Evolutionary conservation across 371 early-diverging fungal genomes (phyloP).

Genomic region (Rhizopus arrhizus): DNA sequence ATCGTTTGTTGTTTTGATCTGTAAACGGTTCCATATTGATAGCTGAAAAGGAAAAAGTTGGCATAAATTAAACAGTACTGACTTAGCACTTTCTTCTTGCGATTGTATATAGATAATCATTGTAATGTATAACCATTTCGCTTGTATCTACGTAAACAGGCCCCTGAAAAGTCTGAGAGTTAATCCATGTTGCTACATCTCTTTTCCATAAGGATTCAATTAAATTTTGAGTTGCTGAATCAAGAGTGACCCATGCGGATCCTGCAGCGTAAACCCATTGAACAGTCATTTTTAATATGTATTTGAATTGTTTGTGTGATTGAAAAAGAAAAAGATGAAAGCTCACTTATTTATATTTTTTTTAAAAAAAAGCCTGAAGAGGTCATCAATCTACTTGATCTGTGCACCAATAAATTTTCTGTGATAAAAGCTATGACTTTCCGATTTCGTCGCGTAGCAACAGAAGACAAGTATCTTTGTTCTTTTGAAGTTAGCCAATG

Average conservation of each 20-base stretch:
- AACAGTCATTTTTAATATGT: slow-evolving; percentile 8
- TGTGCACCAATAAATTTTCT: neutral
- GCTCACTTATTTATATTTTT: neutral
- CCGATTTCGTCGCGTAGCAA: slow-evolving; percentile 1
- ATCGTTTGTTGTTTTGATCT: too few relatives aligned
- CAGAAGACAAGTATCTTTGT: neutral
- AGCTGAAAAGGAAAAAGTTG: neutral
- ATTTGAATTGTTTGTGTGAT: neutral
- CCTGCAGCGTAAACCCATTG: slow-evolving; percentile 24
- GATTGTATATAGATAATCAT: slow-evolving; percentile 9
- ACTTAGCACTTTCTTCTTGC: slow-evolving; percentile 10
- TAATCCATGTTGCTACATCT: slow-evolving; percentile 11
- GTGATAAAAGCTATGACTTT: neutral
- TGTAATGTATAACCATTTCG: slow-evolving; percentile 10
- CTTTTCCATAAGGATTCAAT: slow-evolving; percentile 15
- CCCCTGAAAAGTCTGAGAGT: slow-evolving; percentile 1
- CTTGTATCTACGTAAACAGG: slow-evolving; percentile 12
- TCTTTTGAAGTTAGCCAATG: neutral
- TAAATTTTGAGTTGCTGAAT: slow-evolving; percentile 1
- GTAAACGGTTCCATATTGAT: too few relatives aligned
- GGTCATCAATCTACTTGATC: slow-evolving; percentile 2
- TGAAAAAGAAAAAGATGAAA: neutral
- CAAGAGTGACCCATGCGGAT: slow-evolving; percentile 17
- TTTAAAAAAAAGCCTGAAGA: neutral
- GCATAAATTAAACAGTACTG: neutral